Percentiles rank a stretch among this genome's conserved stretches.
phyloP scores from a whole-genome alignment of 768 basidiomycete species.

The Agaricus blazei region DNA sequence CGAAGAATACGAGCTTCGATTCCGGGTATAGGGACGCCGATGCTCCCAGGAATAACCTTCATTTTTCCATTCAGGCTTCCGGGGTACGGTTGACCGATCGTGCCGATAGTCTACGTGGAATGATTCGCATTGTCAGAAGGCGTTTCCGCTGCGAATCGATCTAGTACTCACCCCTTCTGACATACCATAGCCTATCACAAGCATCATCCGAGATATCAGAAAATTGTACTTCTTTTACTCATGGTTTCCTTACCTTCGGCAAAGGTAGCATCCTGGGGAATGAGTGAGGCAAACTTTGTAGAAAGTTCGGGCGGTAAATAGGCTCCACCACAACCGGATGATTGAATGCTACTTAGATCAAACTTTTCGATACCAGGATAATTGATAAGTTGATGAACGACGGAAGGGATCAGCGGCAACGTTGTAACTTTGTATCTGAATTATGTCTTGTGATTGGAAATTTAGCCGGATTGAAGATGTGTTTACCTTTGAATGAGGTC shows the following conservation, averaged over 20 bases:
- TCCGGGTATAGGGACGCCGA: slow-evolving; percentile 59
- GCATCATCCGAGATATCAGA: neutral
- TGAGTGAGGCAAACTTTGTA: slow-evolving; percentile 30
- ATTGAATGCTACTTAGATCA: slow-evolving; percentile 48
- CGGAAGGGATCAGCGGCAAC: slow-evolving; percentile 54
- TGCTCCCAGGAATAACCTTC: slow-evolving; percentile 34
- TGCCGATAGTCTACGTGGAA: slow-evolving; percentile 46
- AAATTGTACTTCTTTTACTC: neutral
- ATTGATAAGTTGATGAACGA: slow-evolving; percentile 60
- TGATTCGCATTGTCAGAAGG: neutral
- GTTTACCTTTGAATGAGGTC: slow-evolving; percentile 54
- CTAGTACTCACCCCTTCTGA: slow-evolving; percentile 53
- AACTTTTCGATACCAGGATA: slow-evolving; percentile 41
- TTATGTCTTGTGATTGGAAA: neutral
- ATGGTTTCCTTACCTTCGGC: slow-evolving; percentile 37
- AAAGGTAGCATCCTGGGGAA: slow-evolving; percentile 28
- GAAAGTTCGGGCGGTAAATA: slow-evolving; percentile 58
- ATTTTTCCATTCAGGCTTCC: slow-evolving; percentile 41
- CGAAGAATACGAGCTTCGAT: slow-evolving; percentile 59
- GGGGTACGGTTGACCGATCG: slow-evolving; percentile 36
- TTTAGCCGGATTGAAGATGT: no score
- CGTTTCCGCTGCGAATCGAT: neutral
- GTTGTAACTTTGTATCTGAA: slow-evolving; percentile 49
- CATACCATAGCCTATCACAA: slow-evolving; percentile 60
- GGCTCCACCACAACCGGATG: slow-evolving; percentile 53